These are phyloP conservation scores for Musa balbisiana DNA, from an alignment of 202 grass and related monocot genomes.

Conservation along the genomic window DNA sequence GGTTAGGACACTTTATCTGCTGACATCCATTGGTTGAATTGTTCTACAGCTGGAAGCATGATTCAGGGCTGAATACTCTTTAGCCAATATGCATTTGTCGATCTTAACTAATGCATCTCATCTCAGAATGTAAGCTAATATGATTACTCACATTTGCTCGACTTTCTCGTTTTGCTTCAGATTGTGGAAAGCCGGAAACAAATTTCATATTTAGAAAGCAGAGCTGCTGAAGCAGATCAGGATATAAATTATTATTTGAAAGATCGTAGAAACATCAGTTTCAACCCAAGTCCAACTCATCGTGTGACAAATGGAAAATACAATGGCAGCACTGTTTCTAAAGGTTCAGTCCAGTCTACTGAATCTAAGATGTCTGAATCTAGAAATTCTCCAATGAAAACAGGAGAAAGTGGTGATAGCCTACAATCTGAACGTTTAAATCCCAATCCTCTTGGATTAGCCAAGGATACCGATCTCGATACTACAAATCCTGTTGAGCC, in stretches of 20 bases:
- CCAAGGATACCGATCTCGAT: neutral
- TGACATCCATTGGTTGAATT: neutral
- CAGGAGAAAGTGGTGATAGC: neutral
- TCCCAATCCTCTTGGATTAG: neutral
- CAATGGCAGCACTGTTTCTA: neutral
- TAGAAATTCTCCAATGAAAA: neutral
- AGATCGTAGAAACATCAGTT: neutral
- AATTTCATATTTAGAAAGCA: neutral
- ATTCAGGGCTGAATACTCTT: too few relatives aligned
- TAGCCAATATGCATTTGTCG: neutral
- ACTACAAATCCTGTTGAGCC: neutral
- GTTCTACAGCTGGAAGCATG: neutral
- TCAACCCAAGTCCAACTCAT: neutral
- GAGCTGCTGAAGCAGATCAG: neutral
- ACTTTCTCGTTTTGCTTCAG: neutral
- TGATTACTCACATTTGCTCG: neutral
- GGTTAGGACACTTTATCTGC: neutral
- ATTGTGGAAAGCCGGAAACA: neutral
- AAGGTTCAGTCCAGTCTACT: neutral
- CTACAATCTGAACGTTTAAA: neutral
- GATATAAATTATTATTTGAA: neutral
- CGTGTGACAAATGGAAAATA: neutral
- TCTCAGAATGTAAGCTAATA: neutral
- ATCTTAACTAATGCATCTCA: neutral
- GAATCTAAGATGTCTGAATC: neutral